Base-by-base conservation (phyloP, 495 filamentous ascomycete species). In the Aspergillus bertholletiae region DNA sequence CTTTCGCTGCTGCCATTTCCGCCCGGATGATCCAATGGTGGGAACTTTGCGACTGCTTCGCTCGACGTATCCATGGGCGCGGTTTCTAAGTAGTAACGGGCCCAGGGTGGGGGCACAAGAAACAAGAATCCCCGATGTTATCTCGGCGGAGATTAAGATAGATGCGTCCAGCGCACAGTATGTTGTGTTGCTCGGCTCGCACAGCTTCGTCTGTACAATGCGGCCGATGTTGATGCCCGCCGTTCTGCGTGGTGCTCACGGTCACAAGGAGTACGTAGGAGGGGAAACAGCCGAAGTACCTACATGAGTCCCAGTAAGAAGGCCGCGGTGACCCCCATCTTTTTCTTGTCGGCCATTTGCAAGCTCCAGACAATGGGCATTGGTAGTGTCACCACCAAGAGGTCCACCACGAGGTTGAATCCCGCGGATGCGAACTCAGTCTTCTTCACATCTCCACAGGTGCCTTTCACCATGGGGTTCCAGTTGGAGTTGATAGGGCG, bases 401-500 rank as follows among this genome's bases (percentile, higher is more conserved):
- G 23, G 9, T 63, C 54, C 7, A 66, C 48, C 7, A 32, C 51
- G 54, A 66, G 47, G 30, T 61, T 66, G 52, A 66, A 61, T 13
- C 54, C 57, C 17, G 63, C 54, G 22, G 60, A 57, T 12, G 55
- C 57, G 28, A 58, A 54, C 39, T 61, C 43, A 6, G 55, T 53
- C 32, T 55, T 54, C 9, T 37, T 8, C 3, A 55, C 32, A 41
- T 63, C 52, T 0, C 54, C 63, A 30, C 63, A 63, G n/a, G 35
- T 52, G 2, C 57, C 57, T 21, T 52, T 28, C 15, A 60, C 46
- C 0, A 44, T 53, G 6, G 34, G 20, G 9, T 66, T 46, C 63
- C 60, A 66, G 34, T 61, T 63, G 55, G 43, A 55, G 22, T 35
- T 34, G 11, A 66, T 55, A n/a, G 60, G 63, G 4, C 57, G 54